phyloP scores from a whole-genome alignment of 805 yeast genomes.

The Saturnispora diversa region DNA sequence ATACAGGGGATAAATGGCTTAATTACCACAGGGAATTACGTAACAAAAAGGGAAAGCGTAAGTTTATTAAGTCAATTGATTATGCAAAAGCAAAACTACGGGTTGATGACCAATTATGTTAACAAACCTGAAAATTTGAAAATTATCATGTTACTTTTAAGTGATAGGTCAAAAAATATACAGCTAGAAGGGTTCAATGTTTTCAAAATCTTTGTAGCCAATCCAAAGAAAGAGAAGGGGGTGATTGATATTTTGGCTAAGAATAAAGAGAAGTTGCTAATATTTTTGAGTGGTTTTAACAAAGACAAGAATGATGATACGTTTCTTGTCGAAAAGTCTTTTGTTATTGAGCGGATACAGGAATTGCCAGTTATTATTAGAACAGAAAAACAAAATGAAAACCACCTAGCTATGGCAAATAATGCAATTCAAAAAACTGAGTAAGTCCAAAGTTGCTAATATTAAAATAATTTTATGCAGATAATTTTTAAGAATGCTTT shows the following conservation, averaged over 20 bases:
- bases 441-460: background rate
- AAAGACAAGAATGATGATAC: slow-evolving; percentile 47
- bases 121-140: slow-evolving; percentile 77
- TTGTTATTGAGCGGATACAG: slow-evolving; percentile 66
- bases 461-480: background rate
- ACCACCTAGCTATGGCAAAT: background rate
- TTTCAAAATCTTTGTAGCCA: slow-evolving; percentile 92
- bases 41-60: slow-evolving; percentile 84
- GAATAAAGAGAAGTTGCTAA: slow-evolving; percentile 69
- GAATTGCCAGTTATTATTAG: slow-evolving; percentile 53
- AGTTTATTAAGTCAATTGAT: slow-evolving; percentile 68
- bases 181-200: slow-evolving; percentile 89
- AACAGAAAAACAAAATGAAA: slow-evolving; percentile 10
- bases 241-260: slow-evolving; percentile 75
- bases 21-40: slow-evolving; percentile 74
- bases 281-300: slow-evolving; percentile 59
- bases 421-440: background rate
- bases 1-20: slow-evolving; percentile 56
- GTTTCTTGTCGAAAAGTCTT: slow-evolving; percentile 73
- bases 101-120: slow-evolving; percentile 67
- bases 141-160: slow-evolving; percentile 73
- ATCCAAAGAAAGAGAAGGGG: slow-evolving; percentile 79
- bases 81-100: slow-evolving; percentile 60
- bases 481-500: too few species aligned
- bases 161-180: slow-evolving; percentile 83